Conservation (phyloP, 768 basidiomycete genomes). For the Leucosporidium yakuticum region DNA sequence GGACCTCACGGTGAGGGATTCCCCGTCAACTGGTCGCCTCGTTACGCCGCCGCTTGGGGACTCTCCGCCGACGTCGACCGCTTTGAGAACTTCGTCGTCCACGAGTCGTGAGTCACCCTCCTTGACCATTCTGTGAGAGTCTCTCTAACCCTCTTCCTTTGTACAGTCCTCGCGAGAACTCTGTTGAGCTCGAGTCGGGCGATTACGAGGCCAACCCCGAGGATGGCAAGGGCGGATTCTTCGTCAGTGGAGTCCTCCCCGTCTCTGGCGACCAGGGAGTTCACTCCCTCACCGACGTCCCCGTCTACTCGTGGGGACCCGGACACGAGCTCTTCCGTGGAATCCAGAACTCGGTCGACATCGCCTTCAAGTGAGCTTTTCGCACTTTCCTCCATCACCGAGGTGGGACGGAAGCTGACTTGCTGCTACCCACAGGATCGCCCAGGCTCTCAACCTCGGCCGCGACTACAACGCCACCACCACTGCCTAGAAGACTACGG, state of each 20-base stretch:
- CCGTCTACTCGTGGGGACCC: slow-evolving; percentile 43
- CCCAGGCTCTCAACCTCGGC: slow-evolving; percentile 42
- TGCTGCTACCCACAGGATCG: slow-evolving; percentile 35
- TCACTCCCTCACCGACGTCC: slow-evolving; percentile 44
- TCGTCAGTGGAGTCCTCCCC: slow-evolving; percentile 43
- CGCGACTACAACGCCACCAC: slow-evolving; percentile 17
- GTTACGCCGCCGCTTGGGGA: slow-evolving; percentile 43
- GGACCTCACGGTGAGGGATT: slow-evolving; percentile 40
- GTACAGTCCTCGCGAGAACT: neutral
- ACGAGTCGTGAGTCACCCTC: slow-evolving; percentile 31
- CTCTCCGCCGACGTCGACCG: slow-evolving; percentile 28
- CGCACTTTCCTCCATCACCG: neutral
- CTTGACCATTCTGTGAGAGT: neutral
- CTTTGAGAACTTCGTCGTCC: slow-evolving; percentile 35
- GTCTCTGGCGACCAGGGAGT: slow-evolving; percentile 41
- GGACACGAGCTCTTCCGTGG: slow-evolving; percentile 43
- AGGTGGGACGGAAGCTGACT: neutral
- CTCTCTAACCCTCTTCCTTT: neutral
- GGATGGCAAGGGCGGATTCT: slow-evolving; percentile 43
- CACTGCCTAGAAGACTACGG: neutral
- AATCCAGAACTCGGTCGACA: slow-evolving; percentile 30
- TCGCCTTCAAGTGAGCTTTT: slow-evolving; percentile 32
- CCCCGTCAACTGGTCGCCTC: slow-evolving; percentile 46
- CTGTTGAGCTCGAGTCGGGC: neutral
- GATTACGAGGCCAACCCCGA: slow-evolving; percentile 40